A percentile compares a stretch with the other conserved stretches of the same genome.
Evolutionary conservation across 2,329 filamentous ascomycete species (phyloP).

Genomic region (Xylaria sp.): DNA sequence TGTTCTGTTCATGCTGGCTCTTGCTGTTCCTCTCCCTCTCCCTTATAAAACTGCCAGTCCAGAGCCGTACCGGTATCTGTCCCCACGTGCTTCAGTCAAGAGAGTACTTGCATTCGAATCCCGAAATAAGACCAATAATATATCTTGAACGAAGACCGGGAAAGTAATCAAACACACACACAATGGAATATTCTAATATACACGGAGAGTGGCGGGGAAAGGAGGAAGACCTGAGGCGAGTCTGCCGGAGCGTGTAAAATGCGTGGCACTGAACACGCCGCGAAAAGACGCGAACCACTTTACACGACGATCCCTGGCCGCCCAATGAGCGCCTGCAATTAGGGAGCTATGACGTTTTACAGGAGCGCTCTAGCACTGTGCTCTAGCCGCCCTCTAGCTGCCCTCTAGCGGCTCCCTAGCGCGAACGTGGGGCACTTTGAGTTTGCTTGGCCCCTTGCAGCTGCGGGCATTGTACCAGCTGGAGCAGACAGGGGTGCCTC

Average conservation of each 20-base stretch:
- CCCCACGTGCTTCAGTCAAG: constrained; percentile 14
- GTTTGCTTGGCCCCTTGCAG: neutral
- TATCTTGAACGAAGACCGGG: constrained; percentile 1
- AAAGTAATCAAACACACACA: constrained; percentile 10
- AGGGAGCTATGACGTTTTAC: constrained; percentile 30
- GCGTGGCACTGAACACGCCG: constrained; percentile 36
- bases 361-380: constrained; percentile 25
- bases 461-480: neutral
- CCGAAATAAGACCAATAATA: constrained; percentile 11
- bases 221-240: constrained; percentile 22
- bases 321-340: constrained; percentile 27
- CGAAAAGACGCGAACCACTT: constrained; percentile 42
- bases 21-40: neutral
- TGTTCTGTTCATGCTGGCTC: neutral
- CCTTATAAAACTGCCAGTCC: neutral
- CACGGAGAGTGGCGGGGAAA: constrained; percentile 38
- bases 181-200: constrained; percentile 29
- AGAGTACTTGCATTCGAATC: constrained; percentile 9
- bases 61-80: neutral
- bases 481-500: constrained; percentile 2
- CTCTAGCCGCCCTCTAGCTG: constrained; percentile 6
- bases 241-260: constrained; percentile 23
- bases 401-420: neutral
- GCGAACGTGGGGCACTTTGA: constrained; percentile 17
- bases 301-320: constrained; percentile 31